Base-by-base conservation (phyloP, 495 filamentous ascomycete species). In the Friedmanniomyces simplex region DNA sequence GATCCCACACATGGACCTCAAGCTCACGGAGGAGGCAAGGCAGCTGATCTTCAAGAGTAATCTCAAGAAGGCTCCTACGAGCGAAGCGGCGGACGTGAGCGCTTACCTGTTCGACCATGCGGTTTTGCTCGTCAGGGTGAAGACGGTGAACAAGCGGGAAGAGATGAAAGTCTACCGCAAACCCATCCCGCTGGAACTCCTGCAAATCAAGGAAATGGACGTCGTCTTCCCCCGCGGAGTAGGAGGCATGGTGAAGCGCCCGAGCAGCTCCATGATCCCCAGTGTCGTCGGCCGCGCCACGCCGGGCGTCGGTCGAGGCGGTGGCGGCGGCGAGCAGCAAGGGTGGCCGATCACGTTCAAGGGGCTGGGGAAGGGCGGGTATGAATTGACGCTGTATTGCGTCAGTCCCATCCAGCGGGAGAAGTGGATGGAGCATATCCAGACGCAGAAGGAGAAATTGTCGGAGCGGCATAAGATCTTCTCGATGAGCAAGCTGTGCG, bases 31-130 rank as follows among this genome's bases (percentile, higher is more conserved):
- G 63, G 89, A 95, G 58, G 85, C 84, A 41, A 87, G 94, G 22
- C 89, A 96, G 70, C 79, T 99, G 63, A 77, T 99, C 55, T 90
- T 86, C 69, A 97, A 97, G 73, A 88, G 89, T 59, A 81, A 82
- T 28, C 78, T 97, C 69, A 97, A 96, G 77, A 99, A 96, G 73
- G 79, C 83, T 5, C 85, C 91, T 1, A 86, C 86, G 8, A 89
- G 94, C 62, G 85, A 82, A 50, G 85, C 54, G 14, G 67, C 86
- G 0, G 94, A 97, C 61, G 89, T 99, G 22, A 87, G 88, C 14
- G 89, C 88, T 2, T 97, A 91, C 74, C 75, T 99, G 7, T 96
- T 99, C 65, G 93, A 99, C 64, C 94, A 99, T 67, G 90, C 93
- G 2, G 80, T 99, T 55, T 77, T 99, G 24, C 79, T 97, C 30